A percentile compares a stretch with the other conserved stretches of the same genome.
These are phyloP conservation scores for Dillenia suffruticosa DNA, from an alignment of 164 flowering plant genomes.

Conservation along the genomic window DNA sequence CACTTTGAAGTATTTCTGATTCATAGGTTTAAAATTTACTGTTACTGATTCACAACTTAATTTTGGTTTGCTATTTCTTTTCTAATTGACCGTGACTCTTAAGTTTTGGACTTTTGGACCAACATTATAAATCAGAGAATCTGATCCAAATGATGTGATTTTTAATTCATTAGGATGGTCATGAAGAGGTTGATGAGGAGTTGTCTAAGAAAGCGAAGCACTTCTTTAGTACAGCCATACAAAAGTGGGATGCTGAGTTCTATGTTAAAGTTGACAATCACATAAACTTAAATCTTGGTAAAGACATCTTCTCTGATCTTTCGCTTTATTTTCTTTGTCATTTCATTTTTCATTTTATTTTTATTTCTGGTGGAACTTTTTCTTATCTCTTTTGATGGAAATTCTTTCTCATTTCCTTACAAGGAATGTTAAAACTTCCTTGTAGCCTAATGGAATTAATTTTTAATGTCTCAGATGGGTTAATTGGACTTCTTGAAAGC, in stretches of 20 bases:
- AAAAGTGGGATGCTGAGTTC: constrained; percentile 96
- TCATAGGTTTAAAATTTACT: no score
- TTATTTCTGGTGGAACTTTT: neutral
- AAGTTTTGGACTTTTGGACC: no score
- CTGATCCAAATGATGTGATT: no score
- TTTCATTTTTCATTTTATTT: neutral
- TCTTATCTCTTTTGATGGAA: neutral
- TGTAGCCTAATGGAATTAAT: neutral
- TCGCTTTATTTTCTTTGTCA: neutral
- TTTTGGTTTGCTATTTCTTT: no score
- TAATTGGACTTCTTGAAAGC: constrained; percentile 75
- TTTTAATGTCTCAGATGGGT: constrained; percentile 52
- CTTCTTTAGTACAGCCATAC: constrained; percentile 90
- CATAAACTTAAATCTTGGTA: constrained; percentile 80
- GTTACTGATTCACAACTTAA: no score
- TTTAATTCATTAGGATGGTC: constrained; percentile 56
- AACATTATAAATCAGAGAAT: no score
- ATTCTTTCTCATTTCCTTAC: no score
- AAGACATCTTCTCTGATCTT: constrained; percentile 3
- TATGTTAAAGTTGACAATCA: constrained; percentile 94
- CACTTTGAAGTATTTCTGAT: no score
- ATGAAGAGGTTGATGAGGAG: constrained; percentile 98
- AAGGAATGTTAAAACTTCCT: no score
- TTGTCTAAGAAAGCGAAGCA: constrained; percentile 87
- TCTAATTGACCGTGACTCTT: no score